Percentiles rank a stretch among this genome's conserved stretches.
Conservation (phyloP, 345 rosid genomes). For the Geranium rotundifolium region DNA sequence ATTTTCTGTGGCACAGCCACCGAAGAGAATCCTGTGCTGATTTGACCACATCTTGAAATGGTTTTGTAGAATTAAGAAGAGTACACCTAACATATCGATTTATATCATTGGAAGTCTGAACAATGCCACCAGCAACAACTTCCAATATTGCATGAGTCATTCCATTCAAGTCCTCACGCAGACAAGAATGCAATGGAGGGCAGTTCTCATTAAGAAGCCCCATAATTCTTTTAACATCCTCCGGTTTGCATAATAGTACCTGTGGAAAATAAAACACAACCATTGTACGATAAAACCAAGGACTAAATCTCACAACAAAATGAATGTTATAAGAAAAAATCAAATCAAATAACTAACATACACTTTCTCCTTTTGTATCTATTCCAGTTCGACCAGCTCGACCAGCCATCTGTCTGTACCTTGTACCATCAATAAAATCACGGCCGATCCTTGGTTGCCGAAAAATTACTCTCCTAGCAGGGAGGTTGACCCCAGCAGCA, state of each 20-base stretch:
- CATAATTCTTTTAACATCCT: conserved; percentile 70
- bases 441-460: conserved; percentile 95
- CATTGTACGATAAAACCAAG: neutral
- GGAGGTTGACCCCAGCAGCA: conserved; percentile 97
- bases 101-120: conserved; percentile 83
- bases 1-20: conserved; percentile 84
- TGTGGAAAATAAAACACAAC: conserved; percentile 14
- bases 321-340: neutral
- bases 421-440: conserved; percentile 94
- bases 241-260: conserved; percentile 83
- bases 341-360: conserved; percentile 25
- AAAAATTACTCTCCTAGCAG: conserved; percentile 96
- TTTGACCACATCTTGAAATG: conserved; percentile 86
- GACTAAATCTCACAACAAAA: neutral
- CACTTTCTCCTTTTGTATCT: conserved; percentile 97
- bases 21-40: conserved; percentile 98
- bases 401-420: conserved; percentile 98
- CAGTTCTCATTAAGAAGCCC: conserved; percentile 77
- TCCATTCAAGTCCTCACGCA: conserved; percentile 95
- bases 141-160: conserved; percentile 99
- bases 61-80: conserved; percentile 90
- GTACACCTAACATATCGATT: conserved; percentile 94
- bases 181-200: conserved; percentile 84
- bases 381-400: conserved; percentile 99
- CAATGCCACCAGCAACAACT: conserved; percentile 97